Conservation (phyloP, 768 basidiomycete species). For the Lentinula boryana region DNA sequence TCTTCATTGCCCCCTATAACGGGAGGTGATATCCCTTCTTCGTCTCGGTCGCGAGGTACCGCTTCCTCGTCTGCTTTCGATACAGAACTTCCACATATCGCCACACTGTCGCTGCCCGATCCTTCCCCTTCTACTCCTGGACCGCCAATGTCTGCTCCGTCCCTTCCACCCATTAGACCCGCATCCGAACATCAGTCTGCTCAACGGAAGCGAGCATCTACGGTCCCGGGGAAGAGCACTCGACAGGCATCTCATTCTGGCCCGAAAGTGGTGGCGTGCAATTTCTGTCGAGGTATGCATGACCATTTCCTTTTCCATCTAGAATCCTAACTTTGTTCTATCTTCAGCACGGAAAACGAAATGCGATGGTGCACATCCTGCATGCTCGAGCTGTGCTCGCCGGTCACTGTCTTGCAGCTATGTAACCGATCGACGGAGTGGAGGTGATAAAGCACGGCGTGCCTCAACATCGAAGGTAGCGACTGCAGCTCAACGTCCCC, state of each 20-base stretch:
- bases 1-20: slow-evolving; percentile 32
- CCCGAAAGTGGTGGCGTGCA: slow-evolving; percentile 84
- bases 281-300: slow-evolving; percentile 76
- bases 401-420: slow-evolving; percentile 75
- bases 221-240: slow-evolving; percentile 56
- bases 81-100: slow-evolving; percentile 67
- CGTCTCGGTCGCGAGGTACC: slow-evolving; percentile 30
- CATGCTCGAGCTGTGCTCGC: slow-evolving; percentile 78
- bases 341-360: slow-evolving; percentile 77
- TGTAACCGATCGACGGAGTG: slow-evolving; percentile 56
- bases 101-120: slow-evolving; percentile 59
- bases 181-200: slow-evolving; percentile 63
- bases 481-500: slow-evolving; percentile 7
- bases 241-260: slow-evolving; percentile 63
- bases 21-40: slow-evolving; percentile 32
- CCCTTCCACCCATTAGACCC: slow-evolving; percentile 58
- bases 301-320: not conserved
- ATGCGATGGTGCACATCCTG: slow-evolving; percentile 82
- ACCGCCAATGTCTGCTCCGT: slow-evolving; percentile 56
- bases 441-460: slow-evolving; percentile 29
- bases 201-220: slow-evolving; percentile 64
- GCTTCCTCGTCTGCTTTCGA: slow-evolving; percentile 22
- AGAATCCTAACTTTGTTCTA: slow-evolving; percentile 1
- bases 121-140: slow-evolving; percentile 44
- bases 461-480: slow-evolving; percentile 43